These are phyloP conservation scores for Guadua angustifolia DNA, from an alignment of 176 grass and related monocot genomes.

Conservation along the genomic window DNA sequence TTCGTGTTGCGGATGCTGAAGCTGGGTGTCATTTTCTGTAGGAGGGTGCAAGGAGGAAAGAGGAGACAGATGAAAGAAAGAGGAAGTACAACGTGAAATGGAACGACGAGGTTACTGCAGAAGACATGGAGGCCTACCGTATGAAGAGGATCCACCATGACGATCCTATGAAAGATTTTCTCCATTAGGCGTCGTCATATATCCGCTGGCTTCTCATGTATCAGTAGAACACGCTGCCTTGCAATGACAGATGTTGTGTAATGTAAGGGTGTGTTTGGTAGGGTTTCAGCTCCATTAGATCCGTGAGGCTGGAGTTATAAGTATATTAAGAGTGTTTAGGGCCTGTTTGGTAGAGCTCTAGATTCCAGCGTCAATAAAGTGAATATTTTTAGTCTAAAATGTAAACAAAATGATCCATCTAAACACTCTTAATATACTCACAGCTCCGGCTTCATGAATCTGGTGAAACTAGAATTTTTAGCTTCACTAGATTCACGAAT, in stretches of 20 bases:
- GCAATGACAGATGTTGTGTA: neutral
- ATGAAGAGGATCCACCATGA: constrained; percentile 83
- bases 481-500: too few species aligned
- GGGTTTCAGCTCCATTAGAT: too few species aligned
- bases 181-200: constrained; percentile 10
- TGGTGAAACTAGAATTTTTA: too few species aligned
- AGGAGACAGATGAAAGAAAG: constrained; percentile 90
- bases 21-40: constrained; percentile 39
- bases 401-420: too few species aligned
- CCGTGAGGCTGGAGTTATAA: too few species aligned
- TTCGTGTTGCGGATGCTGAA: constrained; percentile 32
- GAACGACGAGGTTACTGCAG: constrained; percentile 83
- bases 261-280: too few species aligned
- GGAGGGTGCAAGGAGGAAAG: constrained; percentile 83
- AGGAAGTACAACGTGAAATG: constrained; percentile 95
- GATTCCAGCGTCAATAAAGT: too few species aligned
- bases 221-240: constrained; percentile 4
- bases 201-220: neutral
- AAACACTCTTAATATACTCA: too few species aligned
- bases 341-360: too few species aligned
- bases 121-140: constrained; percentile 96
- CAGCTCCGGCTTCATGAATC: too few species aligned
- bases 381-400: too few species aligned
- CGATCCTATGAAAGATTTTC: constrained; percentile 92
- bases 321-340: too few species aligned